Evolutionary conservation across 179 eudicot genomes (phyloP), one percentile per base, ranked within the genome.

Genomic region (Monotropa hypopitys): DNA sequence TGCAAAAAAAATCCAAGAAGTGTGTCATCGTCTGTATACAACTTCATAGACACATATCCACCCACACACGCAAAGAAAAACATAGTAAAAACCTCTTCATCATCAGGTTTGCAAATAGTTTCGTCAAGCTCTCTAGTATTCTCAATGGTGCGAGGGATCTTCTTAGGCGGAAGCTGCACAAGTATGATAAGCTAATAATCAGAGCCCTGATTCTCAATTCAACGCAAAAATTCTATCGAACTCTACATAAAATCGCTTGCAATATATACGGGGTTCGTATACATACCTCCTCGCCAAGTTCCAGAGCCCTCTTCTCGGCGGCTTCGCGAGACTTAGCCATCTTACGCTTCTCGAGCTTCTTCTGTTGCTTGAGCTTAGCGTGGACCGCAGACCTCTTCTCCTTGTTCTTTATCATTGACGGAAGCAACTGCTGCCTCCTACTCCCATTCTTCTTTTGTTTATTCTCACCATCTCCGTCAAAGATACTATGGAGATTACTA

Each of bases 101-200:
- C 99, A 69, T 90, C 99, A 54, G 97, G 97, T 81, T 81, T 85
- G 84, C 98, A 93, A 61, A 93, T 86, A 35, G 99, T 95, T 82
- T 95, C 99, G 80, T 95, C 99, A 3, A 81, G 75, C 82, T 93
- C 98, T 81, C 99, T 88, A 0, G 97, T 90, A 74, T 91, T 93
- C 86, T 95, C 98, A 46, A 95, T 91, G 7, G 98, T 95, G 2
- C 89, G 90, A 33, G 99, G 98, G 40, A 88, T 79, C 73, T 73
- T 83, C 84, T 80, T 93, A 0, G 91, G 86, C 7, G 96, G 96
- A 56, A 88, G 93, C 98, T 92, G 84, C 80, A 79, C 26, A 69
- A 81, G 35, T 38, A 16, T 0, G 11, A 51, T 1, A 77, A 40
- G 61, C 28, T 16, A 63, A 20, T 21, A 30, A 72, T 28, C 57